Conservation (phyloP, 2,329 filamentous ascomycete genomes). For the Fusarium nurragi region DNA sequence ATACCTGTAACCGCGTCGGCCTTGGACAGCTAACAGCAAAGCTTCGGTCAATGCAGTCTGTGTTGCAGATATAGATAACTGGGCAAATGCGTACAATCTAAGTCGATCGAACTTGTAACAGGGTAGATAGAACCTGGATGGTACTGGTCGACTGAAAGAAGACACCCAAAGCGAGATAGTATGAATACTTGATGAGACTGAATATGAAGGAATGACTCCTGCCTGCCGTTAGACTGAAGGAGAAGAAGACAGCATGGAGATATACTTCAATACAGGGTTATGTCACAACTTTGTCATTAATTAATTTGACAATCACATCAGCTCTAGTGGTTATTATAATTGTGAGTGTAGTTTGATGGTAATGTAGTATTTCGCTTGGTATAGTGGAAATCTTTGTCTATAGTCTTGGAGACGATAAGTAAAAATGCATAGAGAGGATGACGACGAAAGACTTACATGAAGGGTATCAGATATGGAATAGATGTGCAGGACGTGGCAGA, state of each 20-base stretch:
- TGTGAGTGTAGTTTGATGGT: neutral
- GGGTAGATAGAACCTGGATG: too few relatives aligned
- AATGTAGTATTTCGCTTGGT: neutral
- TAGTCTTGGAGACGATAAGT: neutral
- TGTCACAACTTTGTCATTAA: neutral
- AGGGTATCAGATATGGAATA: conserved; percentile 17
- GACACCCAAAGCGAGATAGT: too few relatives aligned
- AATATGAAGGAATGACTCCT: neutral
- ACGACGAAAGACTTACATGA: conserved; percentile 4
- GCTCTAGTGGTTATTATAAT: neutral
- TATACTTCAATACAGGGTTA: too few relatives aligned
- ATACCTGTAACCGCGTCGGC: too few relatives aligned
- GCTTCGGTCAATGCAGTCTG: too few relatives aligned
- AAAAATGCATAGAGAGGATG: neutral
- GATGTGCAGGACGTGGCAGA: neutral
- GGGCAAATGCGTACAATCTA: too few relatives aligned
- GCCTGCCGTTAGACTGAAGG: neutral
- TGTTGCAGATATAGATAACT: too few relatives aligned
- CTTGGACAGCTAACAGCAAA: too few relatives aligned
- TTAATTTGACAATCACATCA: neutral
- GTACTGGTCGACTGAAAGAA: too few relatives aligned
- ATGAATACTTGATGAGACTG: too few relatives aligned
- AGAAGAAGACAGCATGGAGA: neutral
- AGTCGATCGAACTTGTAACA: too few relatives aligned
- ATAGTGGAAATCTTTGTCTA: neutral